A percentile compares a stretch with the other conserved stretches of the same genome.
Evolutionary conservation across 1,284 basidiomycete species (phyloP).

Genomic region (Austropuccinia psidii): DNA sequence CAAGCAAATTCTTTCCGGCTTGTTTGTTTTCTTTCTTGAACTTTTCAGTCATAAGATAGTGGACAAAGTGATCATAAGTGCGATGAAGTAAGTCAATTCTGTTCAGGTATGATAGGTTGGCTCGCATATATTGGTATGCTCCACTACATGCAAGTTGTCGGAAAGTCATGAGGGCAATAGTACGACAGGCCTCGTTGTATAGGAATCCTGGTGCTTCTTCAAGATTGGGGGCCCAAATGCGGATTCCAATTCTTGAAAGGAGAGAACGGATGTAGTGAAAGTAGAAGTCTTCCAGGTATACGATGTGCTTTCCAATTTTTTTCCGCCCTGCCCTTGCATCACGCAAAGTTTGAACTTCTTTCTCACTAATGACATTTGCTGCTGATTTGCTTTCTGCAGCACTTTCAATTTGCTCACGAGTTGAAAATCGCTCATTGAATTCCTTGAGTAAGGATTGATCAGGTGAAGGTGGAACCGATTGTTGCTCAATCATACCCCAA

Average conservation of each 20-base stretch:
- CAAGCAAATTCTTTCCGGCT: too few species aligned
- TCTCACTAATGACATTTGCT: not conserved
- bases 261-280: slow-evolving; percentile 1
- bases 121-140: not conserved
- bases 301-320: not conserved
- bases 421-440: too few species aligned
- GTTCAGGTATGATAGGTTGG: not conserved
- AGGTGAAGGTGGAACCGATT: not conserved
- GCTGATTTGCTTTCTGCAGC: not conserved
- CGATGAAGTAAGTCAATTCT: not conserved
- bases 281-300: not conserved
- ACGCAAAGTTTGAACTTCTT: not conserved
- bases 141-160: not conserved
- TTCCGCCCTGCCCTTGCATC: not conserved
- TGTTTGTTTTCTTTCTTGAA: not conserved
- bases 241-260: slow-evolving; percentile 7
- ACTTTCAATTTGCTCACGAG: not conserved
- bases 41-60: not conserved
- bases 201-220: not conserved
- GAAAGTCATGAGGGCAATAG: not conserved
- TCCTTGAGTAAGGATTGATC: not conserved
- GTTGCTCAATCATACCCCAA: not conserved
- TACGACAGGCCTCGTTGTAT: not conserved
- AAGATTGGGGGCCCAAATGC: slow-evolving; percentile 19
- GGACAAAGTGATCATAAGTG: slow-evolving; percentile 28